Evolutionary conservation across 140 eudicot genomes (phyloP).

Genomic region (Cichorium intybus): DNA sequence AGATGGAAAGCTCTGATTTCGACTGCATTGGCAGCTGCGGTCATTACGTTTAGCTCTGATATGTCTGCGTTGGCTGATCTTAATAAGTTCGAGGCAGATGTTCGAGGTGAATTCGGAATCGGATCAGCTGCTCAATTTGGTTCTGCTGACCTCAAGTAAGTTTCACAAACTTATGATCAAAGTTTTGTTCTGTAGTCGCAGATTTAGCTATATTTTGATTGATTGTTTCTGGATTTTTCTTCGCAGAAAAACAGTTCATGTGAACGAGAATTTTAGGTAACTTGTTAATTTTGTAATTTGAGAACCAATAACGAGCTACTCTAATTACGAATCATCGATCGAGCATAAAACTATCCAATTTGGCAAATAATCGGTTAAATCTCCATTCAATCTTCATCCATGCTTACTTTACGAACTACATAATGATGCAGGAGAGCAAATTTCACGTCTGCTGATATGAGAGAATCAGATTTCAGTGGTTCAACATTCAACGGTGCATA

Average conservation of each 20-base stretch:
- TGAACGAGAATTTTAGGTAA: slow-evolving; percentile 93
- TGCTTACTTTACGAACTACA: slow-evolving; percentile 15
- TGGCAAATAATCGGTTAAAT: not conserved
- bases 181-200: slow-evolving; percentile 12
- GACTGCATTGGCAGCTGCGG: slow-evolving; percentile 78
- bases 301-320: too few species aligned
- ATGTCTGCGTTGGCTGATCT: slow-evolving; percentile 84
- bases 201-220: not conserved
- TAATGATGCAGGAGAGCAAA: slow-evolving; percentile 76
- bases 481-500: slow-evolving; percentile 98
- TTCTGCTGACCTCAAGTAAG: slow-evolving; percentile 84
- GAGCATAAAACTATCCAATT: not conserved
- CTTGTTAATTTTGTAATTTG: not conserved
- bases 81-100: slow-evolving; percentile 84
- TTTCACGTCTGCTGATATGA: slow-evolving; percentile 97
- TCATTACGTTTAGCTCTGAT: slow-evolving; percentile 44
- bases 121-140: slow-evolving; percentile 99
- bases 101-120: slow-evolving; percentile 90
- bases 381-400: not conserved
- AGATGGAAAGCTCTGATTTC: slow-evolving; percentile 67
- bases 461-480: slow-evolving; percentile 99
- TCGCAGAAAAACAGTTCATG: slow-evolving; percentile 89
- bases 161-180: not conserved
- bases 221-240: slow-evolving; percentile 13
- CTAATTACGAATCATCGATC: not conserved